Evolutionary conservation across 202 grass and related monocot species (phyloP).

Genomic region (Saccharum hybrid): DNA sequence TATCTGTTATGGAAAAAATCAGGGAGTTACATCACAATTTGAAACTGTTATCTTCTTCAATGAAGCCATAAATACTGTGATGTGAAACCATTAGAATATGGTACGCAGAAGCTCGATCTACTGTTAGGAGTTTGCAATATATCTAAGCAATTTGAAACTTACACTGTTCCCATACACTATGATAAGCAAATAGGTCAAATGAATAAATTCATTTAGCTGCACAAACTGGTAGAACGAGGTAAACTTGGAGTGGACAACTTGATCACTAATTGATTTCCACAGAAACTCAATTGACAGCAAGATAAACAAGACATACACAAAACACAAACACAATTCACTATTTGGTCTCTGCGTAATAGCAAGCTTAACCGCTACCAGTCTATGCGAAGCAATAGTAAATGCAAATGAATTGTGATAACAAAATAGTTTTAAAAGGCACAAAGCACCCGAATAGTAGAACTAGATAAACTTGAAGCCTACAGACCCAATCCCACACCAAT

Average conservation of each 20-base stretch:
- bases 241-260: neutral
- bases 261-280: neutral
- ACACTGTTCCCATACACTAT: neutral
- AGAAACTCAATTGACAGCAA: too few species aligned
- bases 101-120: neutral
- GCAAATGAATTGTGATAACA: slow-evolving; percentile 8
- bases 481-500: neutral
- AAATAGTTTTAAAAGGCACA: neutral
- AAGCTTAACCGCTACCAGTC: slow-evolving; percentile 3
- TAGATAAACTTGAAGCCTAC: neutral
- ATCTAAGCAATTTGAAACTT: neutral
- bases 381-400: neutral
- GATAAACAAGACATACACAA: neutral
- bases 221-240: neutral
- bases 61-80: neutral
- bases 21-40: neutral
- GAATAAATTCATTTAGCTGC: neutral
- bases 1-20: neutral
- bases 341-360: slow-evolving; percentile 12
- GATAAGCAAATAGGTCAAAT: neutral
- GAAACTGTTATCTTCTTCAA: slow-evolving; percentile 7
- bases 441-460: neutral
- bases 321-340: neutral
- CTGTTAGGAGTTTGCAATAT: neutral
- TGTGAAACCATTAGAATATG: slow-evolving; percentile 10